These are phyloP conservation scores for Phytopythium montanum DNA, from an alignment of 352 stramenopile genomes.

Conservation along the genomic window DNA sequence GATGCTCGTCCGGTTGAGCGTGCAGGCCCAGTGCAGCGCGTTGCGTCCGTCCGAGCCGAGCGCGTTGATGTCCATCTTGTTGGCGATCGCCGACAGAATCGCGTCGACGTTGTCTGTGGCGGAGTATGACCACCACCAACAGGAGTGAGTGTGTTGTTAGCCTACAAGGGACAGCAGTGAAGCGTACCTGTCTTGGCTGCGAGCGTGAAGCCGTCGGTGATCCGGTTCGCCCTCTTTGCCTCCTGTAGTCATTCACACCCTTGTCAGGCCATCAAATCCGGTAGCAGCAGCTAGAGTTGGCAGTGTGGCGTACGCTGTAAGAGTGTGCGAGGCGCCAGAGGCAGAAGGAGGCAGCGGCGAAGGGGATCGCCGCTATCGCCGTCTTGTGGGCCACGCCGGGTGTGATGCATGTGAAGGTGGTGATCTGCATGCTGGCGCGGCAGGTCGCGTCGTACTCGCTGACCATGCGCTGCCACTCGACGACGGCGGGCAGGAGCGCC, in stretches of 20 bases:
- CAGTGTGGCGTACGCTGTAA: constrained; percentile 37
- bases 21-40: constrained; percentile 76
- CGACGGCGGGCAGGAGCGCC: constrained; percentile 38
- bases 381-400: constrained; percentile 28
- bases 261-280: not conserved
- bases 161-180: not conserved
- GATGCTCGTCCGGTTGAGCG: constrained; percentile 68
- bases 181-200: constrained; percentile 57
- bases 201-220: constrained; percentile 69
- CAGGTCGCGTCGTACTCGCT: constrained; percentile 41
- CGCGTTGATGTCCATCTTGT: constrained; percentile 67
- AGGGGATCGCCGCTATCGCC: constrained; percentile 38
- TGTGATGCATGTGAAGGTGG: constrained; percentile 58
- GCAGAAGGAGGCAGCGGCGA: constrained; percentile 41
- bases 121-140: constrained; percentile 6
- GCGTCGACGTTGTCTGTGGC: constrained; percentile 65
- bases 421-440: constrained; percentile 32
- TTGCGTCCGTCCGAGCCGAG: constrained; percentile 78
- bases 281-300: not conserved
- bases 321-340: constrained; percentile 61
- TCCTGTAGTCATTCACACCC: constrained; percentile 15
- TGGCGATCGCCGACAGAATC: constrained; percentile 64
- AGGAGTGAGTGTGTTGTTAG: constrained; percentile 48
- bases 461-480: constrained; percentile 60
- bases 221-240: constrained; percentile 30